phyloP scores from a whole-genome alignment of 805 yeast genomes.

The Wickerhamomyces sydowiorum region DNA sequence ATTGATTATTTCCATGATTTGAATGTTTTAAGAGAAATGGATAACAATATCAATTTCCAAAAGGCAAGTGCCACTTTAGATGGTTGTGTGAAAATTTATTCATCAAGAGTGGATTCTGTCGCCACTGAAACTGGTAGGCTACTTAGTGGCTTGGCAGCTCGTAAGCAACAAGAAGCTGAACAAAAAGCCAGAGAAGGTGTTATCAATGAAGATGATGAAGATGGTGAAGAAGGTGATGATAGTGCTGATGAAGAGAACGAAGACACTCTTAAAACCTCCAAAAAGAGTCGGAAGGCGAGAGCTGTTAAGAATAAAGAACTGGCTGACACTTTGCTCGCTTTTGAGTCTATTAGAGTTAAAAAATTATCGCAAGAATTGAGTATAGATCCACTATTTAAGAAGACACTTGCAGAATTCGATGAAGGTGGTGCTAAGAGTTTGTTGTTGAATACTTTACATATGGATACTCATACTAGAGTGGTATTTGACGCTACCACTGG shows the following conservation, averaged over 20 bases:
- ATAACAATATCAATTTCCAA: slow-evolving; percentile 76
- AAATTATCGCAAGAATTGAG: slow-evolving; percentile 58
- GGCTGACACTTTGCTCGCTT: slow-evolving; percentile 47
- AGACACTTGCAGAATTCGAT: slow-evolving; percentile 71
- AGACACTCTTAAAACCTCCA: slow-evolving; percentile 19
- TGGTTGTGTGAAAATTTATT: slow-evolving; percentile 90
- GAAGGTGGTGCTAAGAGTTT: slow-evolving; percentile 79
- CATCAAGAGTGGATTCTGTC: slow-evolving; percentile 87
- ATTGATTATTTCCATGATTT: slow-evolving; percentile 90
- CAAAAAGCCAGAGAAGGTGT: slow-evolving; percentile 15
- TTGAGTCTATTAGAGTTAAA: slow-evolving; percentile 45
- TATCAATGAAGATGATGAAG: slow-evolving; percentile 18
- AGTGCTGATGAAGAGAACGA: slow-evolving; percentile 15
- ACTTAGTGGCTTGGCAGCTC: slow-evolving; percentile 64
- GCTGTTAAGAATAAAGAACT: slow-evolving; percentile 16
- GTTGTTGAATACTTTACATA: slow-evolving; percentile 52
- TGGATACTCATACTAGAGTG: slow-evolving; percentile 49
- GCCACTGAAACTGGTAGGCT: slow-evolving; percentile 86
- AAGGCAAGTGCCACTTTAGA: slow-evolving; percentile 88
- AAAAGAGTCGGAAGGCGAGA: slow-evolving; percentile 19
- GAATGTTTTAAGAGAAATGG: slow-evolving; percentile 67
- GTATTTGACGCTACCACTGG: slow-evolving; percentile 55
- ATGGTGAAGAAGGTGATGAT: slow-evolving; percentile 18
- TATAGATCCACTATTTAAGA: slow-evolving; percentile 71
- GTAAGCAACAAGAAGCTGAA: slow-evolving; percentile 20